phyloP scores from a whole-genome alignment of 2,329 filamentous ascomycete species.

The Emergomyces africanus region DNA sequence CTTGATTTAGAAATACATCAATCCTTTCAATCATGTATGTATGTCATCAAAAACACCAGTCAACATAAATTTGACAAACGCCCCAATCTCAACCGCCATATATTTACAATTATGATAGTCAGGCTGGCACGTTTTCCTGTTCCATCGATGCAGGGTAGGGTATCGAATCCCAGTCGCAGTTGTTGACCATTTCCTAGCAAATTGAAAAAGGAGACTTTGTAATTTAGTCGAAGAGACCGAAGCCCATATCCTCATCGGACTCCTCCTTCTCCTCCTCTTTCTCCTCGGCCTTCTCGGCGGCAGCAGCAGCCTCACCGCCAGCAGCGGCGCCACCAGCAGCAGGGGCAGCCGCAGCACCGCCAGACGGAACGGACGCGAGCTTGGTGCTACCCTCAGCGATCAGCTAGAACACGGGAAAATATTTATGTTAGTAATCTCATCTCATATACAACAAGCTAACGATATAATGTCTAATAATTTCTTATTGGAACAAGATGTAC shows the following conservation, averaged over 20 bases:
- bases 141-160: background rate
- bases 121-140: background rate
- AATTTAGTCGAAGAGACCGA: constrained; percentile 54
- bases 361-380: constrained; percentile 94
- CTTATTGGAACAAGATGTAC: constrained; percentile 19
- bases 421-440: constrained; percentile 14
- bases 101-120: background rate
- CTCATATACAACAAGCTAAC: constrained; percentile 1
- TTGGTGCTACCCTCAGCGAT: constrained; percentile 82
- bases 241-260: constrained; percentile 63
- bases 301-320: constrained; percentile 52
- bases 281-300: constrained; percentile 50
- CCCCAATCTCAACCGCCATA: background rate
- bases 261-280: constrained; percentile 71
- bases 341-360: constrained; percentile 60
- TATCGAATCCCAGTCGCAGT: constrained; percentile 8
- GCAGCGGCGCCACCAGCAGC: constrained; percentile 50
- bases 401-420: constrained; percentile 44
- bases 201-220: background rate
- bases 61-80: background rate
- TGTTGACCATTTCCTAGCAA: constrained; percentile 15
- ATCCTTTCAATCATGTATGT: background rate
- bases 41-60: background rate
- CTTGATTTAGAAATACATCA: background rate
- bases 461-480: background rate